Percentiles rank a stretch among this genome's conserved stretches.
Conservation (phyloP, 306 rosid species). For the Clitoria ternatea region DNA sequence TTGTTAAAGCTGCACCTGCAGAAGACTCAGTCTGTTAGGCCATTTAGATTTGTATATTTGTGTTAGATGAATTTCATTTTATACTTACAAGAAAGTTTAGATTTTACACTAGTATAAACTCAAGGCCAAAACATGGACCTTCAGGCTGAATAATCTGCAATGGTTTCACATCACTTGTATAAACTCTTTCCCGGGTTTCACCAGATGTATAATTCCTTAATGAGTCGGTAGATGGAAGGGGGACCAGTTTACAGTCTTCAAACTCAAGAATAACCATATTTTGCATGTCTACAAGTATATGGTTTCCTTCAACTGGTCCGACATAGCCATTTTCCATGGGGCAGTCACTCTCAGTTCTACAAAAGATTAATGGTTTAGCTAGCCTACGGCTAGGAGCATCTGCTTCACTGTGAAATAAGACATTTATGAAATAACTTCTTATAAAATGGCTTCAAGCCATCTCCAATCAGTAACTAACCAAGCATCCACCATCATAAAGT, state of each 20-base stretch:
- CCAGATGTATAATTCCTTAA: conserved; percentile 58
- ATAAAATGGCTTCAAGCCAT: neutral
- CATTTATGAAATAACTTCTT: neutral
- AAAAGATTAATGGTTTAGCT: conserved; percentile 61
- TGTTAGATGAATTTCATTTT: too few species aligned
- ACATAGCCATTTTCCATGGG: conserved; percentile 72
- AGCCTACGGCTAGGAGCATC: conserved; percentile 71
- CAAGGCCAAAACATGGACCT: conserved; percentile 70
- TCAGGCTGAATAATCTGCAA: conserved; percentile 58
- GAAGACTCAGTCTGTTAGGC: too few species aligned
- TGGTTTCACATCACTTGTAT: conserved; percentile 64
- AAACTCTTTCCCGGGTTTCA: conserved; percentile 64
- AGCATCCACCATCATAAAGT: conserved; percentile 67
- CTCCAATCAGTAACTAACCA: conserved; percentile 36
- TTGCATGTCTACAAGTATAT: conserved; percentile 58
- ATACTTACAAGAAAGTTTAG: too few species aligned
- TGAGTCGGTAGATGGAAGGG: conserved; percentile 63
- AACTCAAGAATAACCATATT: conserved; percentile 53
- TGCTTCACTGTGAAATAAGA: conserved; percentile 42
- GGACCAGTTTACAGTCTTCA: conserved; percentile 59
- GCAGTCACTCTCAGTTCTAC: conserved; percentile 72
- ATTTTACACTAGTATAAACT: too few species aligned
- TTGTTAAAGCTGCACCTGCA: too few species aligned
- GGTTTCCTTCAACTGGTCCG: conserved; percentile 68
- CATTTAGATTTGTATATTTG: too few species aligned